Percentiles rank a stretch among this genome's conserved stretches.
Conservation (phyloP, 192 early-diverging fungal genomes). For the Entomortierella lignicola region DNA sequence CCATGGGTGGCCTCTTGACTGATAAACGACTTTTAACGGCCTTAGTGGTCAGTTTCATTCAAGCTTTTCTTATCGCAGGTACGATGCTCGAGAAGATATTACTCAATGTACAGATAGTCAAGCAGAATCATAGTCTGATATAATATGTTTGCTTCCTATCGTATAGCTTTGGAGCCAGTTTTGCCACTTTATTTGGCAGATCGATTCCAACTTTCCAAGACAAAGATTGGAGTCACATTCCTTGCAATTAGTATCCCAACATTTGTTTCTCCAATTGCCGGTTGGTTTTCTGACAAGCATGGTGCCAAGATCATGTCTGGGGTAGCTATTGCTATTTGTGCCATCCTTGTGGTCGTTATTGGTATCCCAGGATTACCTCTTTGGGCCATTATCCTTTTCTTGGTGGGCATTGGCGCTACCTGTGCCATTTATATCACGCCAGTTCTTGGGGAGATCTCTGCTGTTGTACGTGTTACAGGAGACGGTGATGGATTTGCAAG, state of each 20-base stretch:
- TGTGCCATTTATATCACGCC: conserved; percentile 53
- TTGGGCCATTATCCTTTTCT: conserved; percentile 50
- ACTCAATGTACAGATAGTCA: not conserved
- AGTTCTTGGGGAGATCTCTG: conserved; percentile 57
- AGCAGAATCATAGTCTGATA: not conserved
- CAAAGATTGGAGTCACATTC: conserved; percentile 53
- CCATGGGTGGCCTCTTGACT: conserved; percentile 15
- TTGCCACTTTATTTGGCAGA: conserved; percentile 46
- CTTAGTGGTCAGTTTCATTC: conserved; percentile 23
- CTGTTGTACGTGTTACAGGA: conserved; percentile 46
- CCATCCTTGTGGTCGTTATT: conserved; percentile 16
- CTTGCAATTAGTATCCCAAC: conserved; percentile 52
- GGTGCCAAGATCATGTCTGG: conserved; percentile 54
- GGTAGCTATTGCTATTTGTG: conserved; percentile 19
- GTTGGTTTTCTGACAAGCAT: conserved; percentile 57
- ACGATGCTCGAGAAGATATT: not conserved
- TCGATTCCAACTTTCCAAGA: conserved; percentile 49
- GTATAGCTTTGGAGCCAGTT: conserved; percentile 50
- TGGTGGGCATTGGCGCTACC: conserved; percentile 48
- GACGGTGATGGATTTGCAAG: conserved; percentile 56
- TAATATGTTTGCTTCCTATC: conserved; percentile 6
- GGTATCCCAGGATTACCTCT: conserved; percentile 32
- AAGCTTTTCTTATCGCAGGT: conserved; percentile 42
- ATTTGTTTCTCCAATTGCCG: conserved; percentile 51
- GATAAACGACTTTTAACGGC: conserved; percentile 30